Evolutionary conservation across 495 filamentous ascomycete species (phyloP).

Genomic region (Aspergillus avenaceus): DNA sequence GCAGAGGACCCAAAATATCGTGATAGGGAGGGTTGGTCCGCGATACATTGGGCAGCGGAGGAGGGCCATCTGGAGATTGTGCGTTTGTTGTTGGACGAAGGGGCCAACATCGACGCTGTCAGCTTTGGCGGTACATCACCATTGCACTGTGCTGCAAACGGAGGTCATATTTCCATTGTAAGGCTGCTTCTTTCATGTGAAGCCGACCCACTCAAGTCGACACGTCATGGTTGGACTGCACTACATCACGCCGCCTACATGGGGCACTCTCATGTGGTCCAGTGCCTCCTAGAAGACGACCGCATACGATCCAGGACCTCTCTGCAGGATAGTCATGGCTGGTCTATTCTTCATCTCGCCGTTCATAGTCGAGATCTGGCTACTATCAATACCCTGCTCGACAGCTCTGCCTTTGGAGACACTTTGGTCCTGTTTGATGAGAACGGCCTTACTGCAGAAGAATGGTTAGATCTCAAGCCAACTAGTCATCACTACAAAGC

Average conservation of each 20-base stretch:
- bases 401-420: slow-evolving; percentile 19
- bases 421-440: slow-evolving; percentile 19
- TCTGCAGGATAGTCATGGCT: slow-evolving; percentile 30
- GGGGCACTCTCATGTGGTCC: slow-evolving; percentile 17
- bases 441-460: slow-evolving; percentile 29
- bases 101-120: slow-evolving; percentile 23
- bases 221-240: slow-evolving; percentile 24
- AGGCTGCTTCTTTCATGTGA: slow-evolving; percentile 22
- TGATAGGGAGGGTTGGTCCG: slow-evolving; percentile 28
- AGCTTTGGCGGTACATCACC: slow-evolving; percentile 28
- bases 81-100: slow-evolving; percentile 18
- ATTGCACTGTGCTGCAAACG: slow-evolving; percentile 30
- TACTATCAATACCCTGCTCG: slow-evolving; percentile 21
- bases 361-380: slow-evolving; percentile 22
- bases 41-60: slow-evolving; percentile 28
- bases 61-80: slow-evolving; percentile 30
- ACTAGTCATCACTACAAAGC: slow-evolving; percentile 27
- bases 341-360: slow-evolving; percentile 32
- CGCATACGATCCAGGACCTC: slow-evolving; percentile 22
- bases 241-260: slow-evolving; percentile 20
- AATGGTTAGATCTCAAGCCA: slow-evolving; percentile 24
- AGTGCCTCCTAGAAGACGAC: slow-evolving; percentile 16
- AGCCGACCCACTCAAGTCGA: slow-evolving; percentile 25
- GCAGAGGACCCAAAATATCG: slow-evolving; percentile 18
- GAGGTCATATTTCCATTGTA: slow-evolving; percentile 25